These are phyloP conservation scores for Phytophthora ohioensis DNA, from an alignment of 352 stramenopile genomes.

Conservation along the genomic window DNA sequence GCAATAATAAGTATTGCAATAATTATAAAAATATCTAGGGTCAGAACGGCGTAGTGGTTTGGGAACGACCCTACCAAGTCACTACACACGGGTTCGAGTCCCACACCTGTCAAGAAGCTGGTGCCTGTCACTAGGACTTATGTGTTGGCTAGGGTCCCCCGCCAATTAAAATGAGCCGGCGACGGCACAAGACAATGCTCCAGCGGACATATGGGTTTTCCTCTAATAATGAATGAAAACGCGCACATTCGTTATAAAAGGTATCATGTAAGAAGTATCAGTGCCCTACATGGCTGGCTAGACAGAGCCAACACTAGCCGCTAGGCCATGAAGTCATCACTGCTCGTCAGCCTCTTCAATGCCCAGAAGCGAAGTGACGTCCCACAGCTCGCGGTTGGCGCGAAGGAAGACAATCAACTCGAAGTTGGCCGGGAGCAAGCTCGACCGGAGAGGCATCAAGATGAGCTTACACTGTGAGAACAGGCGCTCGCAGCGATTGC, in stretches of 20 bases:
- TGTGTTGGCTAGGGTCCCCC: background rate
- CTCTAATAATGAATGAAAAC: too few species aligned
- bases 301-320: too few species aligned
- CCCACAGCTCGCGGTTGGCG: slow-evolving; percentile 23
- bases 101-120: slow-evolving; percentile 14
- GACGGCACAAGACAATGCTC: too few species aligned
- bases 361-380: slow-evolving; percentile 7
- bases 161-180: too few species aligned
- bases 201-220: too few species aligned
- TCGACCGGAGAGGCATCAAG: slow-evolving; percentile 7
- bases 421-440: slow-evolving; percentile 23
- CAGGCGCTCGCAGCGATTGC: slow-evolving; percentile 26
- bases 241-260: too few species aligned
- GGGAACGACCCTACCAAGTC: slow-evolving; percentile 14
- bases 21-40: background rate
- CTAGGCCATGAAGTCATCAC: too few species aligned
- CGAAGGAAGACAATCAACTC: slow-evolving; percentile 31
- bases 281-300: too few species aligned
- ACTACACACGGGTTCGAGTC: slow-evolving; percentile 4
- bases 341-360: too few species aligned
- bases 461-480: slow-evolving; percentile 33
- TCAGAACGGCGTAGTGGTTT: slow-evolving; percentile 12
- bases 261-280: too few species aligned
- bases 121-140: slow-evolving; percentile 14
- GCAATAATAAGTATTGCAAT: background rate